Evolutionary conservation across 1,284 basidiomycete genomes (phyloP).

Genomic region (Meripilus lineatus): DNA sequence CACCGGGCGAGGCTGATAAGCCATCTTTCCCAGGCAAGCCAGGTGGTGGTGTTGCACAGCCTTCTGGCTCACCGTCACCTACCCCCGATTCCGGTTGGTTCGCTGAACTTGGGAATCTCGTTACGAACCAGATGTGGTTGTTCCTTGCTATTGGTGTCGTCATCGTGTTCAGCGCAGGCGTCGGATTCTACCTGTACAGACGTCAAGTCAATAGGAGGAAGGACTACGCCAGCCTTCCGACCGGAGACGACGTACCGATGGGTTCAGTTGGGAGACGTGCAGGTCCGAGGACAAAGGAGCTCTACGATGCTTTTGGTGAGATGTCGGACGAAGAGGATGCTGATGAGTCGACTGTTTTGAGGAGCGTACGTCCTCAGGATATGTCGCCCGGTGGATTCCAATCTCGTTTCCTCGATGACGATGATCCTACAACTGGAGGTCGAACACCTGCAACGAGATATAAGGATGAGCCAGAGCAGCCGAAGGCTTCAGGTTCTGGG

Average conservation of each 20-base stretch:
- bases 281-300: constrained; percentile 64
- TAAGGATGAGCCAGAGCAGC: constrained; percentile 50
- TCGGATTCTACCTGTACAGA: constrained; percentile 67
- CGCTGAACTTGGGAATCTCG: constrained; percentile 72
- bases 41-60: constrained; percentile 23
- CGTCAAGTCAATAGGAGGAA: constrained; percentile 48
- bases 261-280: constrained; percentile 41
- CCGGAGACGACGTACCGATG: constrained; percentile 74
- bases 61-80: constrained; percentile 31
- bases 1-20: constrained; percentile 63
- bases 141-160: constrained; percentile 73
- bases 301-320: constrained; percentile 92
- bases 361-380: constrained; percentile 21
- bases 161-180: constrained; percentile 62
- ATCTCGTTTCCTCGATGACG: constrained; percentile 64
- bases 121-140: constrained; percentile 80
- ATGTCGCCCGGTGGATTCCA: constrained; percentile 44
- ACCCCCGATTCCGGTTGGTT: constrained; percentile 87
- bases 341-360: constrained; percentile 61
- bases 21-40: constrained; percentile 52
- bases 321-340: constrained; percentile 70
- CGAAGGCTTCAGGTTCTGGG: constrained; percentile 15
- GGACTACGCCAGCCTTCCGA: constrained; percentile 65
- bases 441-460: constrained; percentile 38
- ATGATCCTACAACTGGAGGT: constrained; percentile 42